Percentiles rank a stretch among this genome's conserved stretches.
Conservation (phyloP, 192 early-diverging fungal species). For the Gonapodya prolifera region DNA sequence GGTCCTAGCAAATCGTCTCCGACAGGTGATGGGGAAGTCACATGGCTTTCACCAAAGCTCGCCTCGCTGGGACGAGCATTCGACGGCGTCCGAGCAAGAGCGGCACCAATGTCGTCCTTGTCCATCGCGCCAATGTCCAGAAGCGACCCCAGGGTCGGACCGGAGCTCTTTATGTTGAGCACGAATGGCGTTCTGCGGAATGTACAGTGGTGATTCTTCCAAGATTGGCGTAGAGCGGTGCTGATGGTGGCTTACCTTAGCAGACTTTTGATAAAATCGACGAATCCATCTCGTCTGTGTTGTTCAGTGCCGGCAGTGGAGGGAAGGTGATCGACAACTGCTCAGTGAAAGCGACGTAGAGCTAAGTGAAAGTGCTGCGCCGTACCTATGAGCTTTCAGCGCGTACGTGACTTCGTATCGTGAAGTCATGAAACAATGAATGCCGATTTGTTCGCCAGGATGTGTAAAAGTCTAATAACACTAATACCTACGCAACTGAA, state of each 20-base stretch:
- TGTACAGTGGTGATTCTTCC: not conserved
- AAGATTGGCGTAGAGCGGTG: not conserved
- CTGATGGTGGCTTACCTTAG: constrained; percentile 24
- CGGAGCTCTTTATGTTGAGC: constrained; percentile 48
- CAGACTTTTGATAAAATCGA: constrained; percentile 79
- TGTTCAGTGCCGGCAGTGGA: not conserved
- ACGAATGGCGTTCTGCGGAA: constrained; percentile 57
- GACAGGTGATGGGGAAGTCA: not conserved
- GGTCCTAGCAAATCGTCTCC: not conserved
- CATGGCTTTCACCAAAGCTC: too few relatives aligned
- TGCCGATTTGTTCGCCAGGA: too few relatives aligned
- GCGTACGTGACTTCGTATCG: constrained; percentile 3
- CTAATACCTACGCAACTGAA: too few relatives aligned
- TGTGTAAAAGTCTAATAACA: too few relatives aligned
- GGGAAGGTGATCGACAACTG: not conserved
- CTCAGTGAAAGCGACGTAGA: not conserved
- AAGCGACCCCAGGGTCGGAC: constrained; percentile 3
- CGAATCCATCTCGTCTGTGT: not conserved
- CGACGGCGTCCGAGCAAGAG: too few relatives aligned
- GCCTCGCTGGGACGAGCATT: too few relatives aligned
- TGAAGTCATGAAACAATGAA: too few relatives aligned
- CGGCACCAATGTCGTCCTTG: not conserved
- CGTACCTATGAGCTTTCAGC: constrained; percentile 2
- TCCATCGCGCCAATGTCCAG: not conserved
- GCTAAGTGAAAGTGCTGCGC: not conserved